Base-by-base conservation (phyloP, 1,284 basidiomycete species). In the Hortiboletus rubellus region DNA sequence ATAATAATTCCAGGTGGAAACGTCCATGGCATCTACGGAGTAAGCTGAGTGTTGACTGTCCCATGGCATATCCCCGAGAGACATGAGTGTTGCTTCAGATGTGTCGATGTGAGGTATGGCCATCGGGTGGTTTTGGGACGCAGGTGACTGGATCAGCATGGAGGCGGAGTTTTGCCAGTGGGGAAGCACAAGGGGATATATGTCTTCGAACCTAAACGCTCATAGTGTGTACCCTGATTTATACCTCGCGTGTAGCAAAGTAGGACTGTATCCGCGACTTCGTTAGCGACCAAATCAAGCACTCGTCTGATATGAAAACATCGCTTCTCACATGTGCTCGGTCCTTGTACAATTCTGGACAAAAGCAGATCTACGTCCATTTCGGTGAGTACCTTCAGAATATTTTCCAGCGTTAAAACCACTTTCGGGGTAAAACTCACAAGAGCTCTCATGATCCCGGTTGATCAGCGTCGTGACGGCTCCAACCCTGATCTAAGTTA, bases 81-180 rank as follows among this genome's bases (percentile, higher is more conserved):
- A 72, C 59, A 82, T 76, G 46, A 87, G 76, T 55, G 81, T 77
- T 40, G 81, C 79, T 73, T 87, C 84, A 64, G 68, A 64, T 52
- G 80, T 72, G 66, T 83, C 80, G 66, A 86, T 76, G 62, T 82
- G 78, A 62, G 83, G 81, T 77, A 84, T 81, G 69, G 76, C 71
- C 59, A 81, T 68, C 53, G 77, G 72, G 58, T 75, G 72, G 61
- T 70, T 66, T 54, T 69, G 70, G 54, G 74, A 68, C 63, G 77
- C 70, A 24, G 53, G 51, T 2, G 56, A 46, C 12, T 62, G 62
- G 45, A 54, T 41, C 10, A 59, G 50, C 66, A 60, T 62, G 47
- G 38, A 43, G 55, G 47, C 46, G 50, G 24, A 24, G 57, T 49
- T 36, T 56, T 49, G 53, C 48, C 45, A 37, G 55, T 52, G 49